A percentile compares a stretch with the other conserved stretches of the same genome.
These are phyloP conservation scores for Tremella mesenterica DNA, from an alignment of 768 basidiomycete species.

Conservation along the genomic window DNA sequence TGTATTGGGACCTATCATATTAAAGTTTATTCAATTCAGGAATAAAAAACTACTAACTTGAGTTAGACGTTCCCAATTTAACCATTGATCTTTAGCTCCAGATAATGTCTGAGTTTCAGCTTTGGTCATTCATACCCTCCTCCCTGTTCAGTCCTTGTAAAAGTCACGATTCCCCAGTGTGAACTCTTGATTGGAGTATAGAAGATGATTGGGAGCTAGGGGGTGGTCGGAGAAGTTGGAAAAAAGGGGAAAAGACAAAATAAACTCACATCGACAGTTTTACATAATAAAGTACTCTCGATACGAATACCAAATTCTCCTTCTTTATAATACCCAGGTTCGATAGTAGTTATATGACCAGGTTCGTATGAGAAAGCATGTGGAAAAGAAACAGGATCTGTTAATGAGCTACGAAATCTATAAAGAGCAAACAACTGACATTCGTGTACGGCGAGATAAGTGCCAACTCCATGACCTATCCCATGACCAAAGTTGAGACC, in stretches of 20 bases:
- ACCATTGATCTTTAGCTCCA: conserved; percentile 64
- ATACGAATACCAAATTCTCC: conserved; percentile 84
- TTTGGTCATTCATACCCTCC: too few species aligned
- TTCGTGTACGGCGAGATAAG: conserved; percentile 42
- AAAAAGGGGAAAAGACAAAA: not conserved
- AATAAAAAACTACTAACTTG: conserved; percentile 15
- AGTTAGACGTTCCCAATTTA: conserved; percentile 84
- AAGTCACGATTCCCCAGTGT: too few species aligned
- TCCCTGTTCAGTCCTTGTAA: not conserved
- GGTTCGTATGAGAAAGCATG: conserved; percentile 60
- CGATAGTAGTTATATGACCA: conserved; percentile 90
- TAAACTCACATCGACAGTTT: conserved; percentile 53
- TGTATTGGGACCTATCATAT: conserved; percentile 76
- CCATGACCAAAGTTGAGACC: conserved; percentile 44
- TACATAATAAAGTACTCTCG: conserved; percentile 74
- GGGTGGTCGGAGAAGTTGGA: not conserved
- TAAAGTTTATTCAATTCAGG: not conserved
- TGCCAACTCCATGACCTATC: conserved; percentile 43
- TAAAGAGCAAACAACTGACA: conserved; percentile 20
- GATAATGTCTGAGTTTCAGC: too few species aligned
- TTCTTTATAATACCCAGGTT: conserved; percentile 81
- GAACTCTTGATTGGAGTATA: too few species aligned
- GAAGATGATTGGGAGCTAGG: too few species aligned
- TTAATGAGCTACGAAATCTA: not conserved
- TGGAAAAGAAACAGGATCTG: conserved; percentile 64